phyloP scores from a whole-genome alignment of 2,329 filamentous ascomycete species.

The Colletotrichum paranaense region DNA sequence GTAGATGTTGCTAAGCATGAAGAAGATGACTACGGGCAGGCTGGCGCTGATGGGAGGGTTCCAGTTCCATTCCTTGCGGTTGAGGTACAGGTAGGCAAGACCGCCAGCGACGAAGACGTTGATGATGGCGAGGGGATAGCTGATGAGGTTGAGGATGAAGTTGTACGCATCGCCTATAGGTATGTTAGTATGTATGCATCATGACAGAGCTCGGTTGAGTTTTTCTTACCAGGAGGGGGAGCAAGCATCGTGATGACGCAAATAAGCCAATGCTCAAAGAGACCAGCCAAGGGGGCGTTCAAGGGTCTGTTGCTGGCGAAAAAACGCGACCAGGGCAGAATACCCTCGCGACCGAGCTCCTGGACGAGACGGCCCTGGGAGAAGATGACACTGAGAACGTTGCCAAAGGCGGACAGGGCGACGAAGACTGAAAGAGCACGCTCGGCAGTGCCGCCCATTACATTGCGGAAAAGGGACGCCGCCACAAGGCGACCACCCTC shows the following conservation, averaged over 20 bases:
- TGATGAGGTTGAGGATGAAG: conserved; percentile 62
- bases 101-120: conserved; percentile 66
- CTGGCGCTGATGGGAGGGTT: conserved; percentile 65
- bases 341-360: conserved; percentile 73
- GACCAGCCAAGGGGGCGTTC: conserved; percentile 69
- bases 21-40: conserved; percentile 66
- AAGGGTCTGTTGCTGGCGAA: conserved; percentile 74
- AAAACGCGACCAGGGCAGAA: conserved; percentile 71
- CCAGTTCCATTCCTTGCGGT: conserved; percentile 61
- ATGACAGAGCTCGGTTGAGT: conserved; percentile 54
- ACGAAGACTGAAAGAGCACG: conserved; percentile 73
- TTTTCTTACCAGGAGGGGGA: conserved; percentile 75
- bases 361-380: conserved; percentile 75
- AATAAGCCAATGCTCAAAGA: conserved; percentile 73
- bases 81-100: conserved; percentile 64
- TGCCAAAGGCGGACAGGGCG: conserved; percentile 75
- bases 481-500: conserved; percentile 63
- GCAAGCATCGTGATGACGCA: conserved; percentile 75
- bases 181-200: conserved; percentile 12
- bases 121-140: conserved; percentile 70
- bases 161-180: conserved; percentile 9
- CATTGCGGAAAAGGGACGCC: conserved; percentile 66
- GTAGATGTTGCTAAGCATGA: conserved; percentile 70
- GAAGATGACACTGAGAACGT: conserved; percentile 76
- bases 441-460: conserved; percentile 65